These are phyloP conservation scores for Lyophyllum atratum DNA, from an alignment of 768 basidiomycete species.

Conservation along the genomic window DNA sequence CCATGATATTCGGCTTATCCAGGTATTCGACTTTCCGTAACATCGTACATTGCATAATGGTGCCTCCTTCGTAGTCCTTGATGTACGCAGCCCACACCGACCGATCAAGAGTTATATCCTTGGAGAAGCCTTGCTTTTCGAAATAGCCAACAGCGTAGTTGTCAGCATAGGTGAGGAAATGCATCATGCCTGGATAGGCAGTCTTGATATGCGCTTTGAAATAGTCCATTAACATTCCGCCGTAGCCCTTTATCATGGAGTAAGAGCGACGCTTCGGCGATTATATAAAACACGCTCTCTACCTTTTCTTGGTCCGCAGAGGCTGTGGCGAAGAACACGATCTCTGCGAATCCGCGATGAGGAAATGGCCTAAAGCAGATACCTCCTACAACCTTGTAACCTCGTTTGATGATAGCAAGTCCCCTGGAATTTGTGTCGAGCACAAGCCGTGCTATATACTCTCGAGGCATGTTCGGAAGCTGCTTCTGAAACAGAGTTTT, in stretches of 20 bases:
- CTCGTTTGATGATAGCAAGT: constrained; percentile 93
- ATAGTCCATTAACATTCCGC: constrained; percentile 97
- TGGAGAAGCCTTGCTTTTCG: constrained; percentile 98
- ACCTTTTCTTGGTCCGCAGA: constrained; percentile 98
- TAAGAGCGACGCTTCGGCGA: background rate
- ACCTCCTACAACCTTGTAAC: constrained; percentile 94
- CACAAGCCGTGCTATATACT: constrained; percentile 96
- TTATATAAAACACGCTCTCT: background rate
- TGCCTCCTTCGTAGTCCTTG: constrained; percentile 99
- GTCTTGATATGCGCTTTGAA: constrained; percentile 91
- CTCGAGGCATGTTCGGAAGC: constrained; percentile 97
- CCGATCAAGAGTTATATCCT: constrained; percentile 92
- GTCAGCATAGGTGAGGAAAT: constrained; percentile 98
- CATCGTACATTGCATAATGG: constrained; percentile 99
- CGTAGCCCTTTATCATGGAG: constrained; percentile 75
- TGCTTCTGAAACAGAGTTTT: constrained; percentile 98
- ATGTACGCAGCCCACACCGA: constrained; percentile 98
- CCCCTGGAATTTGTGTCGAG: constrained; percentile 91
- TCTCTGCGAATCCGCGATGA: constrained; percentile 94
- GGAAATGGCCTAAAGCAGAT: constrained; percentile 97
- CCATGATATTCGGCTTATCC: constrained; percentile 72
- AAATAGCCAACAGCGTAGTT: constrained; percentile 99
- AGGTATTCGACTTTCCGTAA: constrained; percentile 91
- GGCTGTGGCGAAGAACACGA: constrained; percentile 97
- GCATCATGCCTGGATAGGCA: constrained; percentile 84